phyloP scores from a whole-genome alignment of 2,329 filamentous ascomycete species.

The Epichloe amarillans region DNA sequence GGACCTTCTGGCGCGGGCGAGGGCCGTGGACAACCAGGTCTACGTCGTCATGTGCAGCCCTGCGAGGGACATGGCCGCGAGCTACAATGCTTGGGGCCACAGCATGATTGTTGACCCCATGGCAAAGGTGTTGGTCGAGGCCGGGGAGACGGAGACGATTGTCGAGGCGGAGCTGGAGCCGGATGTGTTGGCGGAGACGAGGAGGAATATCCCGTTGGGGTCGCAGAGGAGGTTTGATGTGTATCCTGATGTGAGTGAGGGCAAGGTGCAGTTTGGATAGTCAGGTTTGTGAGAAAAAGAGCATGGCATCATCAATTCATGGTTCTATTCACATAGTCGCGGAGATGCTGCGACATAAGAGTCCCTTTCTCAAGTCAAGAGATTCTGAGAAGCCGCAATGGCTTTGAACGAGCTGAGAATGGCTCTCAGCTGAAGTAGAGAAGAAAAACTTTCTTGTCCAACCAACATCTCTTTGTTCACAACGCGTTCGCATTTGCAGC shows the following conservation, averaged over 20 bases:
- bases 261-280: constrained; percentile 28
- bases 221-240: constrained; percentile 86
- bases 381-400: background rate
- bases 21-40: constrained; percentile 87
- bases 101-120: constrained; percentile 80
- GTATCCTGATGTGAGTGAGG: constrained; percentile 75
- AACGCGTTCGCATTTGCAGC: background rate
- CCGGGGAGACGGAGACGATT: constrained; percentile 65
- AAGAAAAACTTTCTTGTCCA: background rate
- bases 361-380: background rate
- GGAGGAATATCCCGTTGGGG: constrained; percentile 73
- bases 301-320: background rate
- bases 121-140: constrained; percentile 66
- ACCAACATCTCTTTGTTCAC: background rate
- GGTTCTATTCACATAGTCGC: background rate
- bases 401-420: background rate
- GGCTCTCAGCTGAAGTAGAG: background rate
- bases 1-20: constrained; percentile 66
- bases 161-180: constrained; percentile 59
- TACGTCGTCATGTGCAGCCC: constrained; percentile 91
- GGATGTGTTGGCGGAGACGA: constrained; percentile 56
- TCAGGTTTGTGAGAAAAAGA: constrained; percentile 4
- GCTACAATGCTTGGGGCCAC: constrained; percentile 87
- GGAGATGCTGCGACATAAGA: background rate
- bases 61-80: constrained; percentile 61